Evolutionary conservation across 2,329 filamentous ascomycete species (phyloP), one percentile per base, ranked within the genome.

Genomic region (Tolypocladium tundrense): DNA sequence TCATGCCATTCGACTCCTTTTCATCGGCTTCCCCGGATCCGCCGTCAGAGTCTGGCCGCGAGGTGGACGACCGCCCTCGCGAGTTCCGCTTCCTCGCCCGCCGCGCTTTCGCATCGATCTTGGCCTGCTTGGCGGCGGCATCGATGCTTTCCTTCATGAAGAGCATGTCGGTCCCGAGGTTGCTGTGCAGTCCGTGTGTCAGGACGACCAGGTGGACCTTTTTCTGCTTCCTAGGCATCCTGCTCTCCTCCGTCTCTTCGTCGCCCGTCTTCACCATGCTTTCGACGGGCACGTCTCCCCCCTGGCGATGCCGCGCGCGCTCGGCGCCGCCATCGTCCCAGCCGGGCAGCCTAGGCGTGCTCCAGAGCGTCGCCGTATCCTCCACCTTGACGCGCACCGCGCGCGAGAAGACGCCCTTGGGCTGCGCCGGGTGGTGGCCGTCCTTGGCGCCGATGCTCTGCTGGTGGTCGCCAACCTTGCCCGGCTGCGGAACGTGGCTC

Each of bases 71-170:
- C 51, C 14, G 3, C 55, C 19, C 37, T 21, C 56, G 31, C 60
- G 57, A 24, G 27, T 7, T 35, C 68, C 76, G 72, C 66, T 81
- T 75, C 64, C 73, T 77, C 58, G 76, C 78, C 64, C 79, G 83
- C 59, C 88, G 79, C 54, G 76, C 79, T 69, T 80, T 86, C 42
- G 86, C 84, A 70, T 90, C 87, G 54, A 84, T 75, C 64, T 87
- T 86, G 35, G 90, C 88, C 68, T 93, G 85, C 65, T 79, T 87
- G 4, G 87, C 88, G 3, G 90, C 86, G 35, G 86, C 85, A 74
- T 99, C 94, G 61, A 99, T 97, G 72, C 91, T 96, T 73, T 99
- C 94, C 69, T 99, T 99, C 70, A 99, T 75, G 69, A 90, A 99
- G 24, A 99, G 78, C 94, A 99, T 96, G 70, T 99, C 94, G 27